Base-by-base conservation (phyloP, 2,329 filamentous ascomycete genomes). In the Pseudocercospora crystallina region DNA sequence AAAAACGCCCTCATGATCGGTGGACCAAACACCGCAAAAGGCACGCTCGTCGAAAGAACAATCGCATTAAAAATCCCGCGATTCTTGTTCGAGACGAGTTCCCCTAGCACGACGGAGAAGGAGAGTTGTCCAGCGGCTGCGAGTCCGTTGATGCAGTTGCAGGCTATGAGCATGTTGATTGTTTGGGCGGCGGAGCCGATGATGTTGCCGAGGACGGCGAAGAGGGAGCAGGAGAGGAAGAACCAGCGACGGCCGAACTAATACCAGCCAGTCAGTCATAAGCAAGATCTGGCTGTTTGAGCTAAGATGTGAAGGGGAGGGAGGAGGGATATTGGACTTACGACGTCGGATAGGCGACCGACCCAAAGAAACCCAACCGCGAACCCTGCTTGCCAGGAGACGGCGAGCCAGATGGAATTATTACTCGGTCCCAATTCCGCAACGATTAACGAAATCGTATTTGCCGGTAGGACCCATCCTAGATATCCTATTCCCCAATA, bases 141-240 rank as follows among this genome's bases (percentile, higher is more conserved):
- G 15, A 57, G 36, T 11, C 53, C 57, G 41, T 56, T 56, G 46
- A 60, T 50, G 29, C 38, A 46, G 36, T 53, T 57, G 52, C 52
- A 49, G 5, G 49, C 54, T 13, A 56, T 58, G 12, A 60, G 43
- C 47, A 51, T 57, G 15, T 60, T 49, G 37, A 60, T 45, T 7
- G 14, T 43, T 5, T 46, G 37, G 5, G 57, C 57, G 0, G 47
- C 20, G 5, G 57, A 40, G 15, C 51, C 53, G 26, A 60, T 43
- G 37, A 58, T 56, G 13, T 52, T 56, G 38, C 51, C 57, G 8
- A 58, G 12, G 26, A 58, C 13, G 2, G 49, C 52, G 17, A 60
- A 49, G 11, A 50, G 3, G 5, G 49, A 49, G n/a, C 43, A 49
- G 32, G 40, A 40, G n/a, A 44, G 53, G 46, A 56, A 56, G 46